Base-by-base conservation (phyloP, 306 rosid species). In the Leucaena leucocephala region DNA sequence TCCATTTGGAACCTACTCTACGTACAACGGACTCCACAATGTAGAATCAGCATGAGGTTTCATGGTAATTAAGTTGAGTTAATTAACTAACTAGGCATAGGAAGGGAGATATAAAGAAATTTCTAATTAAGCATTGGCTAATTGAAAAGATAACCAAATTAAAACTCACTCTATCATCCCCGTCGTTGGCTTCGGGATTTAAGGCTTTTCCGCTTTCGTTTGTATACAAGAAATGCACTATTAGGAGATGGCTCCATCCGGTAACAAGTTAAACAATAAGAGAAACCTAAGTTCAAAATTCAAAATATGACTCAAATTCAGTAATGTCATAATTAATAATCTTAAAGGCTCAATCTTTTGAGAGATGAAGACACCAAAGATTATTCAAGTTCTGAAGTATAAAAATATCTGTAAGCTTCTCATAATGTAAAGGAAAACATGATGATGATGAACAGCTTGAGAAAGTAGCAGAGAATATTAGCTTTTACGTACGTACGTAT, bases 111-210 rank as follows among this genome's bases (percentile, higher is more conserved):
- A 27, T 17, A 46, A 11, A 46, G 13, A 63, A 57, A n/a, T 57
- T 21, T 50, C 21, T 9, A 45, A 27, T 27, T 27, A 27, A 27
- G 49, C 72, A 45, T 4, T 35, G 72, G 48, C 12, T 2, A 65
- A 35, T 7, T 58, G 10, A 21, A 71, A 71, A 19, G 36, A 6
- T 3, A 78, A 54, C 22, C 1, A 68, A 27, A 27, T 27, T 27
- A 27, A 49, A 65, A 16, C 79, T 73, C 50, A 80, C 79, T 65
- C 9, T 33, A 61, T 36, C 0, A 50, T 50, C 58, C 21, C 21
- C 21, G 9, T 54, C 10, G 27, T 27, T 27, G 59, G 21, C 35
- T 46, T 38, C 55, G 19, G 15, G 40, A 68, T 22, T 27, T 7
- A 16, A n/a, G 10, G n/a, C 4, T 0, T 68, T 62, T 62, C n/a